A percentile compares a stretch with the other conserved stretches of the same genome.
These are phyloP conservation scores for Hordeum vulgare DNA, from an alignment of 176 grass and related monocot species.

Conservation along the genomic window MorexV3_pseudomolecules_assembly NC_058520.1:491447994-491448493, in stretches of 20 bases:
- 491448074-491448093: slow-evolving; percentile 16
- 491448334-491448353: slow-evolving; percentile 15
- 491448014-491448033: slow-evolving; percentile 34
- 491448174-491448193: slow-evolving; percentile 10
- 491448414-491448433: not conserved
- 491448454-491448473: not conserved
- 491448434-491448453: not conserved
- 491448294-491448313: not conserved
- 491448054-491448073: slow-evolving; percentile 14
- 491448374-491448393: not conserved
- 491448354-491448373: not conserved
- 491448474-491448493: not conserved
- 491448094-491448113: slow-evolving; percentile 25
- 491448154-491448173: slow-evolving; percentile 33
- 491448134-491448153: slow-evolving; percentile 49
- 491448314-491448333: not conserved
- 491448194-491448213: not conserved
- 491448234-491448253: slow-evolving; percentile 18
- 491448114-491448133: slow-evolving; percentile 20
- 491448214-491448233: slow-evolving; percentile 36
- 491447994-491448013: slow-evolving; percentile 58
- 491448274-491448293: not conserved
- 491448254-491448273: not conserved
- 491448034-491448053: not conserved
- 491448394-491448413: not conserved